Evolutionary conservation across 1,139 yeast genomes (phyloP).

Genomic region (Yamadazyma trypodendri): DNA sequence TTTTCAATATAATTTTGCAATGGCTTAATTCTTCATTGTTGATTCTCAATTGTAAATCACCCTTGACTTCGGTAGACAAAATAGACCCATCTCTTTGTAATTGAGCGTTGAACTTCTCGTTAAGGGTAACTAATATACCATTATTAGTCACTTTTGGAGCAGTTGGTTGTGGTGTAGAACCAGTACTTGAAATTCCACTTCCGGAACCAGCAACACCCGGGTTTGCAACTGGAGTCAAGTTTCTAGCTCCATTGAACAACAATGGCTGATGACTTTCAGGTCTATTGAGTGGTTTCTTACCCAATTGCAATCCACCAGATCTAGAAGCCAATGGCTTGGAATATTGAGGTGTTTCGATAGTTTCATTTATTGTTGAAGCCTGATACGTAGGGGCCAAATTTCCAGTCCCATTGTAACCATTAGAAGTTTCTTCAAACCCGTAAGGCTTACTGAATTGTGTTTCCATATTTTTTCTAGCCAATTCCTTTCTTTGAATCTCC

Average conservation of each 20-base stretch:
- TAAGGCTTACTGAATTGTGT: slow-evolving; percentile 15
- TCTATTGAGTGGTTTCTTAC: slow-evolving; percentile 50
- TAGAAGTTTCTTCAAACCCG: slow-evolving; percentile 9
- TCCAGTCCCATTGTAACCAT: slow-evolving; percentile 4
- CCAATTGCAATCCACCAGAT: slow-evolving; percentile 76
- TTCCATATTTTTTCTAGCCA: slow-evolving; percentile 58
- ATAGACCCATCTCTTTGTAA: slow-evolving; percentile 84
- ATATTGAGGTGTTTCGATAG: slow-evolving; percentile 12
- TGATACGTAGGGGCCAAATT: slow-evolving; percentile 29
- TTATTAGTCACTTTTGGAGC: slow-evolving; percentile 51
- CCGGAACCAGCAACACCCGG: slow-evolving; percentile 5
- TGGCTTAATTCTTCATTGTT: slow-evolving; percentile 68
- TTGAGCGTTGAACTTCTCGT: slow-evolving; percentile 76
- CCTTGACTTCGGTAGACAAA: slow-evolving; percentile 75
- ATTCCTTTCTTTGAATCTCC: slow-evolving; percentile 88
- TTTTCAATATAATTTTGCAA: slow-evolving; percentile 59
- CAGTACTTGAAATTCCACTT: slow-evolving; percentile 9
- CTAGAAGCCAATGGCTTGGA: slow-evolving; percentile 37
- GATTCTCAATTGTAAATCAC: slow-evolving; percentile 86
- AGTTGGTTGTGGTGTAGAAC: slow-evolving; percentile 19
- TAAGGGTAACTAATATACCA: slow-evolving; percentile 75
- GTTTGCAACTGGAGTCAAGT: slow-evolving; percentile 17
- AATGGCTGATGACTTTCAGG: slow-evolving; percentile 45
- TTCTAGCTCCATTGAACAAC: slow-evolving; percentile 21
- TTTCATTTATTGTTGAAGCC: slow-evolving; percentile 26